Conservation (phyloP, 2,329 filamentous ascomycete genomes). For the Tolypocladium paradoxum region DNA sequence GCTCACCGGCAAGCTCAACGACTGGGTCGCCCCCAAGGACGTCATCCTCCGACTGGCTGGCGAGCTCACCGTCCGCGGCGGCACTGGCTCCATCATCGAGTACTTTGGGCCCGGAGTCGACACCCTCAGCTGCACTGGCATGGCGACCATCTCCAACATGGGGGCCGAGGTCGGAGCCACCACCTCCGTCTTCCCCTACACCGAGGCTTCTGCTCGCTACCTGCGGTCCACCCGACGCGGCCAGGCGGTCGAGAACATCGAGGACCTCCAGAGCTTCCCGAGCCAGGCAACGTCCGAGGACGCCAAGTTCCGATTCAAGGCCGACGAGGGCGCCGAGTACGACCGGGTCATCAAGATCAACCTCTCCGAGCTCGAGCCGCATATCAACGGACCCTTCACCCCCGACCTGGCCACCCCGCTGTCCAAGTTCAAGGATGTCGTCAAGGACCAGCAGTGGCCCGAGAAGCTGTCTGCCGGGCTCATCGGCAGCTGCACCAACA, state of each 20-base stretch:
- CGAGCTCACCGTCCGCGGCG: constrained; percentile 81
- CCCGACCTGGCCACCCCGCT: constrained; percentile 90
- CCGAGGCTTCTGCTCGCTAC: constrained; percentile 72
- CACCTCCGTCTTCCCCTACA: constrained; percentile 91
- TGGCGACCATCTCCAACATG: constrained; percentile 90
- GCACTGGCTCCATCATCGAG: constrained; percentile 90
- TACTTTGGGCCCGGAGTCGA: constrained; percentile 87
- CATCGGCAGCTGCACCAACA: constrained; percentile 98
- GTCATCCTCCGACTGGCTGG: constrained; percentile 86
- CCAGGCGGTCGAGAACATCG: constrained; percentile 56
- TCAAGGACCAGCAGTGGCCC: constrained; percentile 81
- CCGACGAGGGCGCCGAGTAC: constrained; percentile 76
- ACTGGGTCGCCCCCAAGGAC: constrained; percentile 93
- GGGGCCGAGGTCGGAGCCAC: constrained; percentile 87
- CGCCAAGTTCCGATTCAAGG: constrained; percentile 54
- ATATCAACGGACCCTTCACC: constrained; percentile 95
- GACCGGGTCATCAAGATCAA: constrained; percentile 87
- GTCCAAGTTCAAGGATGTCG: constrained; percentile 77
- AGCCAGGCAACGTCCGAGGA: constrained; percentile 29
- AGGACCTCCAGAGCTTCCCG: constrained; percentile 45
- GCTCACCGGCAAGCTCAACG: constrained; percentile 71
- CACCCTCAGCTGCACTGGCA: constrained; percentile 81
- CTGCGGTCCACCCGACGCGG: constrained; percentile 64
- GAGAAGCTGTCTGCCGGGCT: constrained; percentile 82
- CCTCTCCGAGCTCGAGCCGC: constrained; percentile 80